Evolutionary conservation across 768 basidiomycete species (phyloP), one percentile per base, ranked within the genome.

Genomic region (Gelatoporia subvermispora): DNA sequence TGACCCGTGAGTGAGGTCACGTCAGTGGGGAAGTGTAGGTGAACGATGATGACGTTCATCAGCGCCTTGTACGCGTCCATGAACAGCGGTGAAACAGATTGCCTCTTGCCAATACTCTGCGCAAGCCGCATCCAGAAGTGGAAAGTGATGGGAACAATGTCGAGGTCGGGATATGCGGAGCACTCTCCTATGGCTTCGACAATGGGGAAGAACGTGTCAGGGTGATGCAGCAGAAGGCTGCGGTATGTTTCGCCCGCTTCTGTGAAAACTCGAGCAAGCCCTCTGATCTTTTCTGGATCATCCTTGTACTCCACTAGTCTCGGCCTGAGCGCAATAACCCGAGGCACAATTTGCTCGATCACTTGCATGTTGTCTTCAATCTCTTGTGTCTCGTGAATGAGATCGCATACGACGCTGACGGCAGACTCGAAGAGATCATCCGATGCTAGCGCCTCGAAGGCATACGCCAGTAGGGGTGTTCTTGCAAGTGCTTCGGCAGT

Each of bases 351-450:
- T 51, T 84, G 73, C 60, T 96, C 78, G 58, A 98, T 93, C 55
- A 88, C 81, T 18, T 79, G 68, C 82, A 94, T 89, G 61, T 92
- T 93, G 24, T 97, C 95, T 51, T 95, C 88, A 24, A 96, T 78
- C 67, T 99, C 96, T 67, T 97, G 94, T 0, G 96, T 98, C 66
- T 99, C 96, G 67, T 98, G 96, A 46, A 98, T 92, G 58, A 97
- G 70, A 63, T 96, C 93, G 65, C 91, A 94, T 50, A 98, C 76
- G 31, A 90, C 85, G 51, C 96, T 88, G 35, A 94, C 91, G 1
- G 93, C 94, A 7, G 85, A 66, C 58, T 99, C 96, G 63, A 98
- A 98, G n/a, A 98, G 76, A 38, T 82, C 79, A 16, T 94, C 89
- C 3, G 84, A 85, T 3, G 74, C 74, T 24, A 98, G 76, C 3